phyloP scores from a whole-genome alignment of 2,329 filamentous ascomycete species.

The Albifimbria verrucaria region DNA sequence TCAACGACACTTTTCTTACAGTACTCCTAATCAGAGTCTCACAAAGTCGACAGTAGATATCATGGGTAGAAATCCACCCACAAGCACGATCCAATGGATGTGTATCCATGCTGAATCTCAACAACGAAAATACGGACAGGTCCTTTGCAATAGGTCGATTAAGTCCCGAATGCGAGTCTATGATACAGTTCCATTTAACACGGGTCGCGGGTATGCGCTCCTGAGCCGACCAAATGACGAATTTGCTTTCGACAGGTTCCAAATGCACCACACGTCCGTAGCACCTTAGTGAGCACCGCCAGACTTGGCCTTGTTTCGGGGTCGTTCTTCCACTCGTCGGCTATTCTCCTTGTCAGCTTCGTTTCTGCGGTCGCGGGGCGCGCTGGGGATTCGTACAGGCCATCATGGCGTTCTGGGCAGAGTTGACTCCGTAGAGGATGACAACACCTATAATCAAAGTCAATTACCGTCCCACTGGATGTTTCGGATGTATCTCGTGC shows the following conservation, averaged over 20 bases:
- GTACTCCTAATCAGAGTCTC: too few species aligned
- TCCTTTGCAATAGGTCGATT: constrained; percentile 28
- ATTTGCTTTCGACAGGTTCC: constrained; percentile 19
- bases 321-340: constrained; percentile 95
- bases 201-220: constrained; percentile 17
- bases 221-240: constrained; percentile 20
- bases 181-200: constrained; percentile 37
- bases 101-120: not conserved
- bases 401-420: constrained; percentile 72
- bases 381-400: constrained; percentile 54
- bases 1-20: too few species aligned
- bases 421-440: constrained; percentile 90
- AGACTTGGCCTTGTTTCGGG: constrained; percentile 65
- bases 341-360: constrained; percentile 44
- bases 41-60: too few species aligned
- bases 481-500: too few species aligned
- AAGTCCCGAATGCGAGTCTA: constrained; percentile 33
- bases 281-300: constrained; percentile 40
- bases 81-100: too few species aligned
- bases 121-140: not conserved
- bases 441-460: constrained; percentile 60
- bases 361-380: not conserved
- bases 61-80: too few species aligned
- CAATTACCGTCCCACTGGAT: constrained; percentile 18
- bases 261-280: constrained; percentile 13